These are phyloP conservation scores for Eucalyptus leucophloia DNA, from an alignment of 345 rosid species.

Conservation along the genomic window DNA sequence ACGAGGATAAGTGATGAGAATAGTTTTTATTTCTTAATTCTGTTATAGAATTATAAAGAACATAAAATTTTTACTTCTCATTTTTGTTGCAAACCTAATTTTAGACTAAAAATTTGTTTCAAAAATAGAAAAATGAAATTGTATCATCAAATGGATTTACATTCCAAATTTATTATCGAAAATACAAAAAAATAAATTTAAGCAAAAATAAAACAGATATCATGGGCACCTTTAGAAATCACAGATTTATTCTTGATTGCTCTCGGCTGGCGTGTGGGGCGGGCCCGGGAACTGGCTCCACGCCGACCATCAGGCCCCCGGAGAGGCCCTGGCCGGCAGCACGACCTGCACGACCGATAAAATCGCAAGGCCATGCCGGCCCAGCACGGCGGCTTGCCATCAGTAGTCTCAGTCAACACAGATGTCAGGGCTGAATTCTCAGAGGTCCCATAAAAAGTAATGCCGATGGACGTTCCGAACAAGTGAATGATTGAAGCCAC, in stretches of 20 bases:
- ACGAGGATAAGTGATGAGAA: fast-evolving
- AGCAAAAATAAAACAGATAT: no score
- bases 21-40: no score
- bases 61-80: fast-evolving
- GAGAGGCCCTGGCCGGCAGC: neutral
- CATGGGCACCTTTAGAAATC: fast-evolving
- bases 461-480: neutral
- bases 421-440: neutral
- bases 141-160: fast-evolving
- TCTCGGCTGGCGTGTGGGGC: neutral
- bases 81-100: no score
- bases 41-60: fast-evolving
- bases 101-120: no score
- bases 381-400: neutral
- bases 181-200: no score
- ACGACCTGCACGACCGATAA: neutral
- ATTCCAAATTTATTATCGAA: fast-evolving
- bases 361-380: neutral
- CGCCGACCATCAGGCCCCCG: neutral
- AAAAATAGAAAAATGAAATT: no score
- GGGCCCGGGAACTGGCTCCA: neutral
- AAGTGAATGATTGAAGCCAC: neutral
- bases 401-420: neutral
- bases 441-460: neutral
- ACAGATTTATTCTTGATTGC: neutral